Evolutionary conservation across 129 eudicot species (phyloP).

Genomic region (Saposhnikovia divaricata): DNA sequence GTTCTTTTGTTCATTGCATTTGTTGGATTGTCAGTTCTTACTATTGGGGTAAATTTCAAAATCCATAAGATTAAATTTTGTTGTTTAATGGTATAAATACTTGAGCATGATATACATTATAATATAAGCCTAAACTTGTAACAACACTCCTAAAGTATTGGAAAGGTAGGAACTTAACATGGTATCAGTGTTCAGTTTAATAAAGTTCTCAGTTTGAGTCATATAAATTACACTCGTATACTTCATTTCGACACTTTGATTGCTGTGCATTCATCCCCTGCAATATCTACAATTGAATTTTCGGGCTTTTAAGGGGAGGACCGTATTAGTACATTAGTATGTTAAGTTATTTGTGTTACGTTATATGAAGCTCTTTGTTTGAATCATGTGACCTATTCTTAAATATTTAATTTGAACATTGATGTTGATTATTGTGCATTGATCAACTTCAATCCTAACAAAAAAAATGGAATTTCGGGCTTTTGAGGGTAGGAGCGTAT

Average conservation of each 20-base stretch:
- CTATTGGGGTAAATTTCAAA: conserved; percentile 41
- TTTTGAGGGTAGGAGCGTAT: neutral
- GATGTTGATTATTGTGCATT: too few species aligned
- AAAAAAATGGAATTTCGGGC: neutral
- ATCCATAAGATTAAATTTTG: neutral
- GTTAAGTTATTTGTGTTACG: too few species aligned
- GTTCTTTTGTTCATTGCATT: conserved; percentile 47
- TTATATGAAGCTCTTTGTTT: neutral
- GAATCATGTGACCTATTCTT: too few species aligned
- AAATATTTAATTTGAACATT: neutral
- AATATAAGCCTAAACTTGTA: neutral
- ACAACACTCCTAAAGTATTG: neutral
- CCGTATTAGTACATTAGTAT: too few species aligned
- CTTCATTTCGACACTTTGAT: too few species aligned
- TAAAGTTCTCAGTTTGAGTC: neutral
- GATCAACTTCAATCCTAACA: neutral
- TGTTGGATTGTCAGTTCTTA: conserved; percentile 42
- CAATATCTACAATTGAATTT: too few species aligned
- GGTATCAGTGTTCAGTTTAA: neutral
- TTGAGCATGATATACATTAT: neutral
- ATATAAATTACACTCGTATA: neutral
- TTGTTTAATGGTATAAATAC: neutral
- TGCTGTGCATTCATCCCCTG: neutral
- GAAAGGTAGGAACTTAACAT: neutral
- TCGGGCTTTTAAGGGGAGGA: too few species aligned